Percentiles rank a stretch among this genome's conserved stretches.
phyloP scores from a whole-genome alignment of 1,284 basidiomycete species.

The Grifola frondosa region DNA sequence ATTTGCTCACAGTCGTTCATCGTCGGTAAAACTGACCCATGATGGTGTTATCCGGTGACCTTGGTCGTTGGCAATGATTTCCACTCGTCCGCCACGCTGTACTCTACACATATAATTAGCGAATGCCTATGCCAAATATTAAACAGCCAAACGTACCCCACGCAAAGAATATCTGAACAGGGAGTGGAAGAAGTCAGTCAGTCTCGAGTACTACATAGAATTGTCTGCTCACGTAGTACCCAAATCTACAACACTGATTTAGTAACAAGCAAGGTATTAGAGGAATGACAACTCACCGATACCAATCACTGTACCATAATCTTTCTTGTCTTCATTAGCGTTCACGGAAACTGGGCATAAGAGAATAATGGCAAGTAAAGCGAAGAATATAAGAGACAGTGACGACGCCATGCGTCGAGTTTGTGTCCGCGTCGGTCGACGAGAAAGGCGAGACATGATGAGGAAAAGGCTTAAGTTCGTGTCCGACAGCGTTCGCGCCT shows the following conservation, averaged over 20 bases:
- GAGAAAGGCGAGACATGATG: conserved; percentile 39
- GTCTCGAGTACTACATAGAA: not conserved
- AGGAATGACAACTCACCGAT: conserved; percentile 80
- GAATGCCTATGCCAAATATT: conserved; percentile 23
- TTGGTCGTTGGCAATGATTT: conserved; percentile 97
- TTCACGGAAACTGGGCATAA: conserved; percentile 54
- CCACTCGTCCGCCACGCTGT: conserved; percentile 88
- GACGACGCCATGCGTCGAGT: conserved; percentile 60
- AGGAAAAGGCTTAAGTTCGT: conserved; percentile 13
- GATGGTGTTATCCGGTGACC: conserved; percentile 97
- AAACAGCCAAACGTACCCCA: too few species aligned
- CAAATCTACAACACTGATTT: conserved; percentile 51
- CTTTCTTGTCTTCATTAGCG: conserved; percentile 59
- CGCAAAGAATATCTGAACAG: conserved; percentile 68
- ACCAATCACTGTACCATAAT: conserved; percentile 94
- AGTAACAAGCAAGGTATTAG: too few species aligned
- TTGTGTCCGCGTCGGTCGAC: conserved; percentile 56
- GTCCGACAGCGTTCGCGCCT: conserved; percentile 9
- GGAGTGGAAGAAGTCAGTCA: conserved; percentile 22
- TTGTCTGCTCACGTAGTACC: conserved; percentile 77
- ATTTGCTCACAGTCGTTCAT: conserved; percentile 79
- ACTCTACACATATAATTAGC: conserved; percentile 53
- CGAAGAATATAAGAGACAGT: conserved; percentile 63
- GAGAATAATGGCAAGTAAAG: conserved; percentile 62
- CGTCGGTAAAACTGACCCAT: conserved; percentile 89